Evolutionary conservation across 148 eudicot genomes (phyloP), one percentile per base, ranked within the genome.

Genomic region (Vaccinium macrocarpon): DNA sequence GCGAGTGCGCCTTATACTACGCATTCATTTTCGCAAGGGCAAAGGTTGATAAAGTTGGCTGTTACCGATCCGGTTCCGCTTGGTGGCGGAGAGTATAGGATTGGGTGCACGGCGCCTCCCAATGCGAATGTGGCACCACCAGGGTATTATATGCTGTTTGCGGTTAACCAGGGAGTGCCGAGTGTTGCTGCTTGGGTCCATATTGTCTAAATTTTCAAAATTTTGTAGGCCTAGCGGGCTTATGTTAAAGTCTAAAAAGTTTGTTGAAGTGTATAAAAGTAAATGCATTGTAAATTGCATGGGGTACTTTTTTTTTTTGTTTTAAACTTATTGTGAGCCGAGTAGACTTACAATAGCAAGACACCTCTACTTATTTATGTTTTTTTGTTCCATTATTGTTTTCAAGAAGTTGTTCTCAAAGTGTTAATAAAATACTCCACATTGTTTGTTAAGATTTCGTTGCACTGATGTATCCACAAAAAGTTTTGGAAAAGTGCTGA

Each of bases 21-120:
- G 0, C 99, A 96, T 82, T 96, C 99, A 2, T 96, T 94, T 42
- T 96, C 98, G 3, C 99, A 96, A 68, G 99, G 99, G 57, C 98
- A 94, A 85, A 85, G 99, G 86, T 73, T 96, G 79, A 95, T 96
- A 82, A 96, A 96, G 84, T 80, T 96, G 80, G 57, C 13, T 0
- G 90, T 86, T 18, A 85, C 83, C 18, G 85, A 90, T 2, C 88
- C 94, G 0, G 32, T 89, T 48, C 89, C 93, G 15, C 86, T 52
- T 8, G 84, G 71, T 1, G 86, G 52, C 0, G 90, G 93, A 2
- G 35, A 86, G 25, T 96, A 92, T 25, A 90, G 77, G 84, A 84
- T 94, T 10, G 86, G 86, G 48, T 91, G 94, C 81, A 87, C 91
- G 7, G 93, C 97, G 0, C 98, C 99, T 29, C 92, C 92, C 4